Evolutionary conservation across 179 eudicot species (phyloP), one percentile per base, ranked within the genome.

Genomic region (Patellifolia procumbens): DNA sequence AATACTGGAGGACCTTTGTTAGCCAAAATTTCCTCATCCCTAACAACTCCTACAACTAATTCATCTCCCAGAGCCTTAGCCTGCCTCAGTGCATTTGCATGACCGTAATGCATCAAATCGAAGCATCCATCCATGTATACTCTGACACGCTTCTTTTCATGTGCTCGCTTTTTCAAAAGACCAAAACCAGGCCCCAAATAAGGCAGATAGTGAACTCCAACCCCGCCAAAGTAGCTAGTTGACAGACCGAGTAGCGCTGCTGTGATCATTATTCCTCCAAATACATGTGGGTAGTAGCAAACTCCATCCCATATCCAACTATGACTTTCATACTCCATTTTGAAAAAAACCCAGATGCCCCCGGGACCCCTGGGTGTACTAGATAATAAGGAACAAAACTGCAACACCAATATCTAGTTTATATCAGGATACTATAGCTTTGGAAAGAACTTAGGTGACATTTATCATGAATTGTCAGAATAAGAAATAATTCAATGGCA

Each of bases 61-160:
- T 93, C 96, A 89, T 95, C 98, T 63, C 99, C 99, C 75, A 95
- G 73, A 76, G 89, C 93, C 79, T 90, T 93, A 29, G 98, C 98
- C 80, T 95, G 98, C 78, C 99, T 84, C 88, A 95, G 79, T 43
- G 99, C 99, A 88, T 95, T 95, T 10, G 97, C 97, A 85, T 95
- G 99, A 49, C 99, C 99, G 37, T 93, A 95, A 78, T 95, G 99
- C 99, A 95, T 93, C 61, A 93, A 86, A 88, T 95, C 99, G 75
- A 93, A 95, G 77, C 99, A 95, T 28, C 99, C 99, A 84, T 93
- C 99, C 97, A 95, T 91, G 78, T 91, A 95, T 55, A 95, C 99
- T 73, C 98, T 87, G 48, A 90, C 79, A 10, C 85, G 90, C 73
- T 89, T 95, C 83, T 88, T 90, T 35, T 76, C 81, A 63, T 64